Evolutionary conservation across 495 filamentous ascomycete genomes (phyloP).

Genomic region (Acidomyces sp.): DNA sequence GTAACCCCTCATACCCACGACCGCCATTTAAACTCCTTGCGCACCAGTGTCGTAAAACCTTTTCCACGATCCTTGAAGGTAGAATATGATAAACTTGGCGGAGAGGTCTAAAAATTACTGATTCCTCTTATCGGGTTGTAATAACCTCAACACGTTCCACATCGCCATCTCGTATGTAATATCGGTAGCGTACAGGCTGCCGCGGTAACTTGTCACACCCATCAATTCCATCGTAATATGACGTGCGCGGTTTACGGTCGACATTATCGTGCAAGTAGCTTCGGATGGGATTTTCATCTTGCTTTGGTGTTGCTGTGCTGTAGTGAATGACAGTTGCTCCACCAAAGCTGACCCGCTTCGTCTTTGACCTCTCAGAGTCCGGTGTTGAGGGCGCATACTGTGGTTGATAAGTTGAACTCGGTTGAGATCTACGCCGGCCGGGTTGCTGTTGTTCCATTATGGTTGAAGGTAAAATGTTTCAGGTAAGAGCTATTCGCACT

Average conservation of each 20-base stretch:
- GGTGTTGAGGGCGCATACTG: background rate
- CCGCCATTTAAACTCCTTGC: background rate
- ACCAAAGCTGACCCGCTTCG: background rate
- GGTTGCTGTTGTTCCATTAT: background rate
- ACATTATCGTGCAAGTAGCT: no score
- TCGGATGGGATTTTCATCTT: no score
- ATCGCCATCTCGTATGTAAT: background rate
- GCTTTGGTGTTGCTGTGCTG: background rate
- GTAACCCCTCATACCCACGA: background rate
- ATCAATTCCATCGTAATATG: background rate
- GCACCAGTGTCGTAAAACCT: background rate
- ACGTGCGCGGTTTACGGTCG: no score
- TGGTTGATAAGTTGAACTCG: no score
- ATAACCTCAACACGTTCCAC: background rate
- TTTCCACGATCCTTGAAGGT: background rate
- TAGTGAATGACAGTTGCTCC: background rate
- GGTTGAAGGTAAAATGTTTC: background rate
- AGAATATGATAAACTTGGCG: no score
- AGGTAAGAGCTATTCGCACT: background rate
- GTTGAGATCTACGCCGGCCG: no score
- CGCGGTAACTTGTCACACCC: background rate
- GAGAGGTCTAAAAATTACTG: background rate
- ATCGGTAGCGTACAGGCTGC: background rate
- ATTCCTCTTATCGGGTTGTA: background rate
- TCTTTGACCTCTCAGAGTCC: background rate